These are phyloP conservation scores for Boletus fagicola DNA, from an alignment of 768 basidiomycete genomes.

Conservation along the genomic window DNA sequence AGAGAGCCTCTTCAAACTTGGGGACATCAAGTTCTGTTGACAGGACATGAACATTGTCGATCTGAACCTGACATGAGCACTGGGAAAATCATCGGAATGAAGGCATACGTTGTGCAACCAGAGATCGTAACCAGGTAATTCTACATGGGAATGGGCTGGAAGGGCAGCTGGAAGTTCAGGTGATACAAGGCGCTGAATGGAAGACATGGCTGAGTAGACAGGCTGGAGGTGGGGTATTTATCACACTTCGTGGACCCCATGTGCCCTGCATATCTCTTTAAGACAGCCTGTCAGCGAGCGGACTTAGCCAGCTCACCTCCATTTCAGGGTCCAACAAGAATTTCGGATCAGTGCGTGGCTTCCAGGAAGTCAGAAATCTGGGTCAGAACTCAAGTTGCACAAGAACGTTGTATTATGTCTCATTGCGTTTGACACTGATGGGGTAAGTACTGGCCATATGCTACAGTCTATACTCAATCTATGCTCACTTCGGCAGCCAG, in stretches of 20 bases:
- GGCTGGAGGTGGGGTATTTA: background rate
- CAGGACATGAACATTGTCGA: constrained; percentile 24
- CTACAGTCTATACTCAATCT: background rate
- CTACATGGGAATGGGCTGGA: constrained; percentile 7
- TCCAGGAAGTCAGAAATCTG: background rate
- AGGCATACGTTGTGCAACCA: constrained; percentile 19
- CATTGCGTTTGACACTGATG: background rate
- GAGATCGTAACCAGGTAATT: constrained; percentile 25
- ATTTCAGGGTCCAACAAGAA: background rate
- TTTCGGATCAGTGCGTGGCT: background rate
- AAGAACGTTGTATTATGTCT: background rate
- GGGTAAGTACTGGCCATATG: background rate
- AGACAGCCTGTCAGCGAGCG: background rate
- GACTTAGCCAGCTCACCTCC: background rate
- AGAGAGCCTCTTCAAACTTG: constrained; percentile 27
- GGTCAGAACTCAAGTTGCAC: background rate
- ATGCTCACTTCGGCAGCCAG: background rate
- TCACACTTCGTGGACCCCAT: background rate
- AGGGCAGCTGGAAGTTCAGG: constrained; percentile 20
- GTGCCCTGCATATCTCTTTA: background rate
- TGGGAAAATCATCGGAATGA: background rate
- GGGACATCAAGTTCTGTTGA: constrained; percentile 12
- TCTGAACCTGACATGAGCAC: constrained; percentile 4
- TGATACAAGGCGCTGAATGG: constrained; percentile 15
- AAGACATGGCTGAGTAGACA: constrained; percentile 11